A percentile compares a stretch with the other conserved stretches of the same genome.
Conservation (phyloP, 148 eudicot genomes). For the Camellia sinensis region DNA sequence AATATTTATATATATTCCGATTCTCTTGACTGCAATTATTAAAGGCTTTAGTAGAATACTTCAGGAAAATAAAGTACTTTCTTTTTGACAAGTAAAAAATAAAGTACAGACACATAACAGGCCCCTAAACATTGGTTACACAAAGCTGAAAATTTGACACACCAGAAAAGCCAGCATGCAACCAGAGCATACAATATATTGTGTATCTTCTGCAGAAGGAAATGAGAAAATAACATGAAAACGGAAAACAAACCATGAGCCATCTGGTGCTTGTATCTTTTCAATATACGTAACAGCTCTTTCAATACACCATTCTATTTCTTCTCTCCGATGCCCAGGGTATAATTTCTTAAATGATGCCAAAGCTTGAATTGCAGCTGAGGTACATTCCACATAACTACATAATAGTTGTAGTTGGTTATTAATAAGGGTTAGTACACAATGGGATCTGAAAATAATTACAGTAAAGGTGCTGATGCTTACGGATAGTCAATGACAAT, state of each 20-base stretch:
- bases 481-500: conserved; percentile 99
- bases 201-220: background rate
- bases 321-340: conserved; percentile 82
- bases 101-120: background rate
- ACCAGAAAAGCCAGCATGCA: background rate
- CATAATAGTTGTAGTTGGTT: conserved; percentile 17
- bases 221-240: conserved; percentile 9
- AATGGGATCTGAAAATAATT: background rate
- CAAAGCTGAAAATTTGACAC: background rate
- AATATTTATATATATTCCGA: background rate
- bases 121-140: background rate
- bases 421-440: background rate
- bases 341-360: conserved; percentile 64
- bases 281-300: conserved; percentile 66
- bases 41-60: background rate
- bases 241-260: conserved; percentile 77
- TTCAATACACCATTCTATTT: conserved; percentile 63
- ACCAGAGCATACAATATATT: background rate
- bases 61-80: background rate
- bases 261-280: conserved; percentile 76
- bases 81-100: too few relatives aligned
- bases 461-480: conserved; percentile 35
- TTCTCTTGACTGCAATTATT: background rate
- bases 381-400: conserved; percentile 95
- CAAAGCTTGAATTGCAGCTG: conserved; percentile 91